Conservation (phyloP, 2,329 filamentous ascomycete genomes). For the Sclerotinia trifoliorum region DNA sequence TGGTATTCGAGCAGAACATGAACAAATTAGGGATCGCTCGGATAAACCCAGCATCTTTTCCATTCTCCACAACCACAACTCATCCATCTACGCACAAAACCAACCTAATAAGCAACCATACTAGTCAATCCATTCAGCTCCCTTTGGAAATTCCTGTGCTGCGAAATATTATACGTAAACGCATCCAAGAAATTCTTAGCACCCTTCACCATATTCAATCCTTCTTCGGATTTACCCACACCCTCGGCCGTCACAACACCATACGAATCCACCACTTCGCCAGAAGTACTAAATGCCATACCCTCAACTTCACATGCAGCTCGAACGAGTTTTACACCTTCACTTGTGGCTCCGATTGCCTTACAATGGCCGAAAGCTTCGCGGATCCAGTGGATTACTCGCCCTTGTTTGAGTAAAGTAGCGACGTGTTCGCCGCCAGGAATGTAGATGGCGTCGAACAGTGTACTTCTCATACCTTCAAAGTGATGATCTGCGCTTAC, state of each 20-base stretch:
- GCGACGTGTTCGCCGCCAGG: constrained; percentile 67
- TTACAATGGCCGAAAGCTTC: constrained; percentile 83
- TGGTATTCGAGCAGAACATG: neutral
- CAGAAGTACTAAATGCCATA: constrained; percentile 44
- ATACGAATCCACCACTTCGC: constrained; percentile 63
- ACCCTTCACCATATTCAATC: constrained; percentile 62
- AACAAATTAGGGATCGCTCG: neutral
- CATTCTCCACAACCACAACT: neutral
- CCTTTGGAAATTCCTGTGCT: constrained; percentile 71
- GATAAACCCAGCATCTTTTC: neutral
- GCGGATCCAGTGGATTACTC: constrained; percentile 72
- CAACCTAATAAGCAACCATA: constrained; percentile 64
- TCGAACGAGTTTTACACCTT: constrained; percentile 64
- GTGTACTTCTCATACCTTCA: constrained; percentile 73
- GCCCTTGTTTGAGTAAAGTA: constrained; percentile 66
- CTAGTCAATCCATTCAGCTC: constrained; percentile 68
- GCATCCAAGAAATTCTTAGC: constrained; percentile 68
- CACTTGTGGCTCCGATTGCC: constrained; percentile 72
- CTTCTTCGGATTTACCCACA: constrained; percentile 50
- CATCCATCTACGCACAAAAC: neutral
- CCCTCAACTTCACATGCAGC: constrained; percentile 47
- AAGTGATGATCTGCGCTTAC: constrained; percentile 73
- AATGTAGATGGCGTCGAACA: constrained; percentile 79
- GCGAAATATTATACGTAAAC: constrained; percentile 67
- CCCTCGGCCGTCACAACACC: constrained; percentile 70